Evolutionary conservation across 2,329 filamentous ascomycete species (phyloP), one percentile per base, ranked within the genome.

Genomic region (Pleomassaria siparia): DNA sequence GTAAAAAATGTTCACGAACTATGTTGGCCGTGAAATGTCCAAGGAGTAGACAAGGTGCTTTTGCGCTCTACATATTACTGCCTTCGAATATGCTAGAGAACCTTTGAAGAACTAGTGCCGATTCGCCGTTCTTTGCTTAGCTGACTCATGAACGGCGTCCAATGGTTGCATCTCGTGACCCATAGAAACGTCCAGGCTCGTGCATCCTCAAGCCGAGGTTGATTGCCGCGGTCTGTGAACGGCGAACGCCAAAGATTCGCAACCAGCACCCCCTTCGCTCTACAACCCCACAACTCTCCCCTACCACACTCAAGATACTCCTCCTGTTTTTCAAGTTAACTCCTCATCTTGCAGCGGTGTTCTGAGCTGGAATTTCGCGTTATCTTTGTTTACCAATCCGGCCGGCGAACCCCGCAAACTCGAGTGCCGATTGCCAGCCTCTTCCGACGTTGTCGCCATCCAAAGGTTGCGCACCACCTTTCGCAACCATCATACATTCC

Each of bases 341-440:
- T 41, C n/a, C 12, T 37, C 24, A 3, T 15, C 24, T 13, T 37
- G 11, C 20, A 4, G 18, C 21, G 22, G 42, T 37, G 42, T 44
- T 37, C n/a, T 35, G 30, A 32, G 5, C 25, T 22, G 30, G 20
- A 16, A 18, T 20, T 26, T 9, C 20, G 42, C n/a, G 22, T n/a
- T 24, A 37, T 26, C 26, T 29, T 37, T 35, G 30, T 44, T 44
- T 15, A 36, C 42, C 21, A 37, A 44, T 30, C 29, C 42, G 21
- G 32, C 20, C 42, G 42, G 43, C 25, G 18, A 40, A 30, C 43
- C 43, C 43, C 43, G 43, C 43, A 46, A 46, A 46, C 33, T 40
- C 26, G 33, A 15, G 13, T 13, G 22, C 39, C 21, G 21, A 9
- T 35, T 32, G 12, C 43, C 43, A 45, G 30, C 28, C 26, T 44